Evolutionary conservation across 768 basidiomycete species (phyloP), one percentile per base, ranked within the genome.

Genomic region (Tremella mesenterica): DNA sequence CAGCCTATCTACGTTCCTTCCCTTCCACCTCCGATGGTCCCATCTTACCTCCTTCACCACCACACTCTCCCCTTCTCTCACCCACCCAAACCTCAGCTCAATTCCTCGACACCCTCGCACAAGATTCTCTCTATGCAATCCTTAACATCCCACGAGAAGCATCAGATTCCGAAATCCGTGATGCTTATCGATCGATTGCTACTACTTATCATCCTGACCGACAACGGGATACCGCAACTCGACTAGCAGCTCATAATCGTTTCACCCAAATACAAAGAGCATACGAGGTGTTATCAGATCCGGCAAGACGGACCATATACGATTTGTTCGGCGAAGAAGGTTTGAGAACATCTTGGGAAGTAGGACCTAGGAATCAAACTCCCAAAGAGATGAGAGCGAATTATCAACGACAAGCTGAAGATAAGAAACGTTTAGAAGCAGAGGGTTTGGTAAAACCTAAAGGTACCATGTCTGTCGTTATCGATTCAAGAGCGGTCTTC

Each of bases 201-300:
- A 78, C 89, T 26, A 74, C 84, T 18, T 88, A 86, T 58, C 88
- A 93, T 61, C 88, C 88, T 0, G 88, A 93, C 78, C 85, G 84
- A 66, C 85, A 89, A 54, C 78, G 76, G 20, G 80, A 81, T 64
- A 79, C 80, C 48, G 69, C 70, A 16, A 73, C 77, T 54, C 82
- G 80, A 64, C 77, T 74, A 45, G 77, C 80, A 1, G 86, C 88
- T 0, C 79, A 81, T 23, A 76, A 78, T 28, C 80, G 79, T 46
- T 89, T 90, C 58, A 77, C 84, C 16, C 81, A 84, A 68, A 79
- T 91, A 20, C 86, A 88, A 59, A 84, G 83, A 59, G 87, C 88
- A 12, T 89, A 89, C 68, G 82, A 89, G 79, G 83, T 88, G 21
- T 72, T 89, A 26, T 84, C 82, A 34, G 86, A 91, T 54, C 57